These are phyloP conservation scores for Phytophthora citricola DNA, from an alignment of 352 stramenopile genomes.

Conservation along the genomic window DNA sequence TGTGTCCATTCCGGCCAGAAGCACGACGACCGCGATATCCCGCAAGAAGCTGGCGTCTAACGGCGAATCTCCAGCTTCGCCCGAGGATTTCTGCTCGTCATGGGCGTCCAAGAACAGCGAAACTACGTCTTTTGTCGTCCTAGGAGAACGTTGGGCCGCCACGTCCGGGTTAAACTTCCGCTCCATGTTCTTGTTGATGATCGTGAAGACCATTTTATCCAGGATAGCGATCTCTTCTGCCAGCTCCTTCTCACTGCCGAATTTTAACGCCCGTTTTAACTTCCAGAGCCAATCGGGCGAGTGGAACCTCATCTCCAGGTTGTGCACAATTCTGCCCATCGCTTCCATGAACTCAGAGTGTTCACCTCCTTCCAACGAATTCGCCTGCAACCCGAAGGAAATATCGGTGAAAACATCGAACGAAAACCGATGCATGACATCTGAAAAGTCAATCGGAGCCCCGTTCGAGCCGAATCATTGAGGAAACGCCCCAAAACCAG, in stretches of 20 bases:
- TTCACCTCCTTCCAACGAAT: slow-evolving; percentile 47
- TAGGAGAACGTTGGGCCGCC: slow-evolving; percentile 15
- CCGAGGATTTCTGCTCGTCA: slow-evolving; percentile 26
- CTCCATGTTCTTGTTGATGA: slow-evolving; percentile 58
- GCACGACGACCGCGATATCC: slow-evolving; percentile 74
- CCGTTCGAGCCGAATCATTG: slow-evolving; percentile 15
- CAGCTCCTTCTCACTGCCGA: slow-evolving; percentile 51
- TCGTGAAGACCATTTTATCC: slow-evolving; percentile 47
- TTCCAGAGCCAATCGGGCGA: slow-evolving; percentile 62
- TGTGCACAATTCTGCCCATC: slow-evolving; percentile 42
- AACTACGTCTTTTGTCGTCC: slow-evolving; percentile 44
- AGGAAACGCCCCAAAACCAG: slow-evolving; percentile 36
- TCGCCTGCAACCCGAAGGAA: slow-evolving; percentile 55
- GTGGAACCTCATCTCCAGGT: slow-evolving; percentile 54
- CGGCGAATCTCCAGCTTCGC: slow-evolving; percentile 18
- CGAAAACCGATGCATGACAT: slow-evolving; percentile 58
- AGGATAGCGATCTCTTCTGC: slow-evolving; percentile 37
- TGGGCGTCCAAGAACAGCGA: slow-evolving; percentile 53
- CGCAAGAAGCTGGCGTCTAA: slow-evolving; percentile 59
- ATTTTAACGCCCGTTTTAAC: slow-evolving; percentile 52
- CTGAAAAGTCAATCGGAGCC: slow-evolving; percentile 34
- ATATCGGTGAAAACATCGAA: slow-evolving; percentile 69
- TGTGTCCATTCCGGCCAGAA: slow-evolving; percentile 80
- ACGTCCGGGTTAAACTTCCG: slow-evolving; percentile 35
- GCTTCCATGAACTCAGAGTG: slow-evolving; percentile 56